Base-by-base conservation (phyloP, 2,329 filamentous ascomycete species). In the Metarhizium robertsii region DNA sequence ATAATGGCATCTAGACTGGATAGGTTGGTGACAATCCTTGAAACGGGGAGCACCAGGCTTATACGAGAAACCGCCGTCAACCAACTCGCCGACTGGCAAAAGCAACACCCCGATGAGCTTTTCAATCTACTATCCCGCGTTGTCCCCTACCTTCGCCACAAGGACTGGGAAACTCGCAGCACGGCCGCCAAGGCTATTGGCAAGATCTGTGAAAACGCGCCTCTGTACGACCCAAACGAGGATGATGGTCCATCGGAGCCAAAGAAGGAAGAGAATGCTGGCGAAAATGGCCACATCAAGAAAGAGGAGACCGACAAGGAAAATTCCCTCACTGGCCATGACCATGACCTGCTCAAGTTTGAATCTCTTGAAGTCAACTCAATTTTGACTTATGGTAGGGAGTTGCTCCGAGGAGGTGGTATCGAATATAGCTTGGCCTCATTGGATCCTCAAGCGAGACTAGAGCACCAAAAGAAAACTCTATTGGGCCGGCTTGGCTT, bases 11-110 rank as follows among this genome's bases (percentile, higher is more conserved):
- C 56, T 66, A 90, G 88, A 81, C 83, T 92, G 66, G 88, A 92
- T 76, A 85, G 88, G 69, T 80, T 92, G 65, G 88, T 92, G 79
- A 92, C 87, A 61, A 84, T 99, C 69, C 85, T 99, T 65, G 94
- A 99, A 79, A 97, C 94, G 56, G 94, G 94, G 64, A 97, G 92
- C 74, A 99, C 94, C 58, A 87, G 88, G 68, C 79, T 99, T 62
- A 97, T 99, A 68, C 87, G 95, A 63, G 95, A 96, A 68, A 99
- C 94, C 60, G 95, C 94, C 59, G 94, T 95, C 59, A 91, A 95
- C 67, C 94, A 99, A 74, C 81, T 99, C 60, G 94, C 92, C 59
- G 94, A 99, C 73, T 94, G 96, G 71, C 95, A 99, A 73, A 97
- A 96, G 69, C 89, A 94, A 70, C 94, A 97, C 65, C 94, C 94